Base-by-base conservation (phyloP, 2,329 filamentous ascomycete species). In the Nigrospora osmanthi region DNA sequence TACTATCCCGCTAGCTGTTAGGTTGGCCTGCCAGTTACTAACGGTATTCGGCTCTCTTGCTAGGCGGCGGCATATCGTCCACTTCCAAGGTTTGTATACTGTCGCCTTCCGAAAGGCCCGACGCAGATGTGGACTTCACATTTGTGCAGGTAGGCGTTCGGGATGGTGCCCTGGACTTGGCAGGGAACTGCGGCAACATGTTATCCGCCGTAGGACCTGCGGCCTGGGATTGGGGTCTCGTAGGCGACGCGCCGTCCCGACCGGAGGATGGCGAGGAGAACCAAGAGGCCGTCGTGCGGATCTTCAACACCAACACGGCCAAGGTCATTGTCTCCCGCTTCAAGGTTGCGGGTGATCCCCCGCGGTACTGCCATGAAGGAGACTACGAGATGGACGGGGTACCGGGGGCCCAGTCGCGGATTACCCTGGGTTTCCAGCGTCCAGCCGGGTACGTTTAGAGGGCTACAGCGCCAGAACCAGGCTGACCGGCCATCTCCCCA, bases 1-100 rank as follows among this genome's bases (percentile, higher is more conserved):
- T 2, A 6, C 23, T 7, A 23, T 23, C 23, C 7, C 23, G 6
- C 23, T 7, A 7, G 23, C 23, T 28, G 23, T 28, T 28, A 28
- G 7, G 7, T 10, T 2, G 6, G 7, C 9, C 6, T 28, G 10
- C 23, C 9, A 10, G 7, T 6, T 28, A 10, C 23, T 28, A 7
- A 28, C 23, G 23, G 9, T 10, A 28, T 28, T 7, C 23, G 23
- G 23, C 23, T 28, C 23, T 28, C 10, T 4, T 10, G 23, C 16
- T 45, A 23, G 3, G 48, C 7, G 43, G 46, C 11, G 48, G 48
- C 2, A 43, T 44, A 19, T 50, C 76, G 3, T 45, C 41, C 6
- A 40, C 39, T 3, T 84, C 79, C 46, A 89, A 89, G 60, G 70
- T 89, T 15, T 85, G 83, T 61, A 69, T 89, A 1, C 70, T 89